These are phyloP conservation scores for Setaria viridis DNA, from an alignment of 202 grass and related monocot genomes.

Conservation along the genomic window DNA sequence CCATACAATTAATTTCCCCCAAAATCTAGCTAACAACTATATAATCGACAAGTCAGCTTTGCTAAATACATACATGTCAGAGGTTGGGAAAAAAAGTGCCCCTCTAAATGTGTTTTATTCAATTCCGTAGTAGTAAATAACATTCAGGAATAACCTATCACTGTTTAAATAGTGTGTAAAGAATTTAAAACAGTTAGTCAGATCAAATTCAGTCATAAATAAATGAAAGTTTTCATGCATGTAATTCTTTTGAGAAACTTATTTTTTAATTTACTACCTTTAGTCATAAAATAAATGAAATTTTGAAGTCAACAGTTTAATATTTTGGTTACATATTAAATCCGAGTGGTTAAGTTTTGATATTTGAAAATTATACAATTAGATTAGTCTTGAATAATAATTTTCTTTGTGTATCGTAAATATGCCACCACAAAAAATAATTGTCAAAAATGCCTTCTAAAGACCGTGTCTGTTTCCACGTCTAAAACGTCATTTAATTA, in stretches of 20 bases:
- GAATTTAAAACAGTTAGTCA: background rate
- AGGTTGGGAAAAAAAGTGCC: no score
- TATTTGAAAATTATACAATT: background rate
- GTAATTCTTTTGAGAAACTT: background rate
- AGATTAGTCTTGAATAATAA: background rate
- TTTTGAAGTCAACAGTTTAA: background rate
- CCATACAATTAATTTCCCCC: background rate
- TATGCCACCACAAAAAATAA: background rate
- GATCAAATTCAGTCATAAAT: background rate
- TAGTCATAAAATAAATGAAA: background rate
- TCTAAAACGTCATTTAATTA: background rate
- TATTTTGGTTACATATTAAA: background rate
- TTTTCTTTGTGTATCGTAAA: background rate
- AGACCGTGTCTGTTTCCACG: background rate
- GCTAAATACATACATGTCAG: background rate
- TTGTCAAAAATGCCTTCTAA: background rate
- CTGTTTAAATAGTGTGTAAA: background rate
- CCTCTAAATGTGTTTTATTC: background rate
- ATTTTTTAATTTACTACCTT: background rate
- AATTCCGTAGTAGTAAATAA: background rate
- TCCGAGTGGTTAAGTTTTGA: background rate
- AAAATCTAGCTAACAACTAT: conserved; percentile 16
- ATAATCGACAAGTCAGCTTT: background rate
- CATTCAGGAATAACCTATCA: background rate
- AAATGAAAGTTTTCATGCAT: background rate